Conservation (phyloP, 176 grass and related monocot genomes). For the Phragmites australis region DNA sequence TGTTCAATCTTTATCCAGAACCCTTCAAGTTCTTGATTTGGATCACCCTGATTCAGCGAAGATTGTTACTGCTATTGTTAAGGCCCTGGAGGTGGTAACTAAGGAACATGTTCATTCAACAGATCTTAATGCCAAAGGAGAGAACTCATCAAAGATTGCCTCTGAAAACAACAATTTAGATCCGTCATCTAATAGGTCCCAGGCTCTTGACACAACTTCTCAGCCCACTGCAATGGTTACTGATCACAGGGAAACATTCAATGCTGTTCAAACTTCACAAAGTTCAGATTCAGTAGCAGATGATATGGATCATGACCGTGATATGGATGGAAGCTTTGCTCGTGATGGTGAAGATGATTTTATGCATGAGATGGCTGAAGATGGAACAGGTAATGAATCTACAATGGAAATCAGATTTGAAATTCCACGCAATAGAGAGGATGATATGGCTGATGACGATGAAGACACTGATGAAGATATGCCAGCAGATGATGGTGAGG, state of each 20-base stretch:
- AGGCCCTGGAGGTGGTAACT: constrained; percentile 82
- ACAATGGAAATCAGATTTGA: constrained; percentile 95
- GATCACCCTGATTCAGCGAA: constrained; percentile 90
- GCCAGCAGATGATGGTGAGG: constrained; percentile 75
- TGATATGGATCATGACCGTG: constrained; percentile 92
- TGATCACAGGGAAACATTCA: constrained; percentile 70
- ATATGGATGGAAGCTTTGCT: constrained; percentile 57
- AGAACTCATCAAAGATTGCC: constrained; percentile 52
- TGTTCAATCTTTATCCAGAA: constrained; percentile 64
- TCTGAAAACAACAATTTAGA: constrained; percentile 60
- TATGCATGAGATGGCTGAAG: constrained; percentile 93
- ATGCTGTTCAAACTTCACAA: constrained; percentile 55
- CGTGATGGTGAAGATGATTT: constrained; percentile 87
- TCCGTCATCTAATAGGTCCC: constrained; percentile 64
- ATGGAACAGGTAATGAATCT: constrained; percentile 74
- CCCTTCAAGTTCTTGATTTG: constrained; percentile 84
- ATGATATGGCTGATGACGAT: constrained; percentile 81
- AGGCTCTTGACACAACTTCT: constrained; percentile 64
- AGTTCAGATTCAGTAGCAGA: constrained; percentile 78
- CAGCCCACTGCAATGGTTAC: constrained; percentile 59
- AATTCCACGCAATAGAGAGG: constrained; percentile 71
- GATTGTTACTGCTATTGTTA: constrained; percentile 84
- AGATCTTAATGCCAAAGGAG: constrained; percentile 66
- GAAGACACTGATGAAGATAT: constrained; percentile 85
- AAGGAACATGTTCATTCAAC: constrained; percentile 88